Conservation (phyloP, 1,284 basidiomycete species). For the Ustanciosporium gigantosporum region DNA sequence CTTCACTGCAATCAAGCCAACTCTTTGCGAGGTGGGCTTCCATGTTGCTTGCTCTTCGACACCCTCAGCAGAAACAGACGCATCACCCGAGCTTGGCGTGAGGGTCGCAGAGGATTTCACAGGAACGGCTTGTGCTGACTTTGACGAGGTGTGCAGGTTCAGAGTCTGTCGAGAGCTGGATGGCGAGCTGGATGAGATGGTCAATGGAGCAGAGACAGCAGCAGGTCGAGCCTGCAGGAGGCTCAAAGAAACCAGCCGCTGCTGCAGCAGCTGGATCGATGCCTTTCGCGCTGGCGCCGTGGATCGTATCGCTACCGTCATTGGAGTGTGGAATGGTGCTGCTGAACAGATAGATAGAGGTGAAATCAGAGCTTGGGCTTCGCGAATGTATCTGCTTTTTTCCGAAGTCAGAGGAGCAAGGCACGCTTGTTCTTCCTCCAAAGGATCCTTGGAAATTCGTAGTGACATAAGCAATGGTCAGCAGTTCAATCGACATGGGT, state of each 20-base stretch:
- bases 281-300: neutral
- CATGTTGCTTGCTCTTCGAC: conserved; percentile 63
- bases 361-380: too few species aligned
- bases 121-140: conserved; percentile 12
- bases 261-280: conserved; percentile 16
- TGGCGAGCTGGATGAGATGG: conserved; percentile 1
- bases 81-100: neutral
- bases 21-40: conserved; percentile 80
- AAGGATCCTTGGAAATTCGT: too few species aligned
- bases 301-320: neutral
- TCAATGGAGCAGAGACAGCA: conserved; percentile 2
- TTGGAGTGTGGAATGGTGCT: too few species aligned
- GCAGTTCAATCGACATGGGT: too few species aligned
- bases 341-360: too few species aligned
- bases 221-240: conserved; percentile 12
- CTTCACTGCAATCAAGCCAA: conserved; percentile 89
- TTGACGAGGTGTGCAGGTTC: conserved; percentile 23
- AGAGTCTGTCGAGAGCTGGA: neutral
- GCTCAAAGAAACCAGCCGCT: conserved; percentile 14
- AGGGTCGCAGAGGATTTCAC: neutral
- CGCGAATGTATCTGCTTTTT: too few species aligned
- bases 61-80: conserved; percentile 1
- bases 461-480: too few species aligned
- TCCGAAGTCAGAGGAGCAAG: too few species aligned
- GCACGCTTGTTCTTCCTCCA: too few species aligned